Evolutionary conservation across 1,284 basidiomycete species (phyloP), one percentile per base, ranked within the genome.

Genomic region (Trichosporon ovoides): DNA sequence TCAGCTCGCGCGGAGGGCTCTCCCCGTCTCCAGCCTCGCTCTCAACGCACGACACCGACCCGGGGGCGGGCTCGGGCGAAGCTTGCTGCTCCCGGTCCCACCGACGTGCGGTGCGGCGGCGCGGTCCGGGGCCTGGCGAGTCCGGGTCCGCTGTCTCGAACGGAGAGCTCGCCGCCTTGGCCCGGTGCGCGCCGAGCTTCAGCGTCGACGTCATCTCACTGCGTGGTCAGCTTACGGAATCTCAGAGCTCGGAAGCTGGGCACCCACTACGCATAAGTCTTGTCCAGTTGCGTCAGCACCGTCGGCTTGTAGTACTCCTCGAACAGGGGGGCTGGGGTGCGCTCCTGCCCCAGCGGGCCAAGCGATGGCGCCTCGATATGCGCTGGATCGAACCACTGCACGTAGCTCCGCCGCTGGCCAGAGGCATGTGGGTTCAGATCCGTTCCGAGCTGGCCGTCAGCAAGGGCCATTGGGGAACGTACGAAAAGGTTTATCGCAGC

Each of bases 401-500:
- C 84, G 72, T 96, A 96, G 43, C 43, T 48, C 43, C 43, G 43
- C 28, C 24, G 14, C 9, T 11, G 11, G 3, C n/a, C 43, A 1
- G 16, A 7, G 13, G n/a, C 14, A 3, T 31, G 43, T 4, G 7
- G 7, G 43, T 28, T 31, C 24, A 28, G 24, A 10, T 48, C 43
- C 16, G 43, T 48, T 9, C 95, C 94, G 3, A 98, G 85, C 72
- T 74, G 38, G 7, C 12, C 19, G 49, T 56, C 18, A 56, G 55
- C 7, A n/a, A 33, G 5, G 34, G 28, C 1, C 13, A 18, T 36
- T n/a, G n/a, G 9, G 4, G n/a, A 53, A 48, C 70, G 57, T 20
- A 76, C 73, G 75, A 98, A 98, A 22, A 98, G 82, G 74, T 99
- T 95, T 74, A 98, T 99, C 0, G 96, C 93, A 1, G 89, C 84